Base-by-base conservation (phyloP, 73 alveolate genomes). In the Paramecium primaurelia region DNA sequence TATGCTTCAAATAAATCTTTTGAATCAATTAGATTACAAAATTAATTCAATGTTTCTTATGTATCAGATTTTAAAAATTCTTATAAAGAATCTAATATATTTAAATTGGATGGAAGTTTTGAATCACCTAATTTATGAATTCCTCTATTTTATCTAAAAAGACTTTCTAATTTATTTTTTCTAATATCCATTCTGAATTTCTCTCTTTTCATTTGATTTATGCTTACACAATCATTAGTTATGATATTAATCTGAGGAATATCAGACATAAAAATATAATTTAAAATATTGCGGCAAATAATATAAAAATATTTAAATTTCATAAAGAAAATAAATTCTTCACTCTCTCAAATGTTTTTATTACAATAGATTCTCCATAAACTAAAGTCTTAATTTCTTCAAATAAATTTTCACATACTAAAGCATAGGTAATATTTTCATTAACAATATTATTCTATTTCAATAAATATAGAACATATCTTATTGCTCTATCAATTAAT, bases 401-500 rank as follows among this genome's bases (percentile, higher is more conserved):
- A 64, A 89, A 69, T 1, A 89, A 34, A 42, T 58, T 60, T 26
- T 89, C 91, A 89, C 94, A 89, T 2, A 89, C 60, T 10, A 45
- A 40, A 5, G 71, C 86, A 71, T 89, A 89, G 37, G 71, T 87
- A 25, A 87, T 37, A 18, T 87, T 45, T 38, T 34, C 42, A 25
- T 89, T 59, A 10, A 32, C 36, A 38, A 64, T 83, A 16, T 64
- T 64, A n/a, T 89, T 45, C 68, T 68, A 71, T 8, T 73, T 38
- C 59, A 89, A 34, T 30, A 89, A 89, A 71, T 89, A 89, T 71
- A 59, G 20, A 25, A 89, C 88, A 59, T 89, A 89, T 89, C 94
- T 89, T 0, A 89, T 89, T 3, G 94, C 86, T 47, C 94, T 89
- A 30, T 89, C 94, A 71, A 89, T 89, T 1, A 89, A 47, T 60